These are phyloP conservation scores for Mycena rosella DNA, from an alignment of 768 basidiomycete species.

Conservation along the genomic window DNA sequence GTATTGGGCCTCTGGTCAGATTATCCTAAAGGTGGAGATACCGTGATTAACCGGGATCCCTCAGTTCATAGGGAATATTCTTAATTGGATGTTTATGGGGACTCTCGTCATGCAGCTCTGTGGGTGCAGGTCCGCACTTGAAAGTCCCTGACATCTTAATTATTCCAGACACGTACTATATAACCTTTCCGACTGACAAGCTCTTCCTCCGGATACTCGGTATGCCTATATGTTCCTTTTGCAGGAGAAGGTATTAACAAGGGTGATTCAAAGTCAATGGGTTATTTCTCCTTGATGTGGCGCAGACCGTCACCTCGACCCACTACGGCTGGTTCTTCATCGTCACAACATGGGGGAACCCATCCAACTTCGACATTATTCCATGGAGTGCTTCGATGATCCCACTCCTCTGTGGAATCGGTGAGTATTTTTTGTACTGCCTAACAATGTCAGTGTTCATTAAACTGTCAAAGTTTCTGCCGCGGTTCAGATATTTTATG, in stretches of 20 bases:
- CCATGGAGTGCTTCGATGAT: slow-evolving; percentile 11
- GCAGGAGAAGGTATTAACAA: not conserved
- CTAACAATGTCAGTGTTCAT: not conserved
- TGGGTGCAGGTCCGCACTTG: not conserved
- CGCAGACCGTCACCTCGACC: slow-evolving; percentile 5
- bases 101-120: slow-evolving; percentile 12
- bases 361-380: not conserved
- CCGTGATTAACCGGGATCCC: not conserved
- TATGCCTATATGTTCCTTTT: not conserved
- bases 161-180: slow-evolving; percentile 9
- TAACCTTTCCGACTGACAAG: not conserved
- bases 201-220: not conserved
- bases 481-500: slow-evolving; percentile 17
- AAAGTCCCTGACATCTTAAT: not conserved
- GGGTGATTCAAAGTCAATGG: not conserved
- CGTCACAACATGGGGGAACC: slow-evolving; percentile 6
- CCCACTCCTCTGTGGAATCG: not conserved
- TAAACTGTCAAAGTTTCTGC: not conserved
- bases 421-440: not conserved
- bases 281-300: slow-evolving; percentile 15
- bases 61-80: not conserved
- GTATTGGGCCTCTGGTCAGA: too few relatives aligned
- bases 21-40: too few relatives aligned
- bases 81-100: slow-evolving; percentile 20
- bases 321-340: slow-evolving; percentile 11